phyloP scores from a whole-genome alignment of 768 basidiomycete species.

The Boletus tylopilopsis region DNA sequence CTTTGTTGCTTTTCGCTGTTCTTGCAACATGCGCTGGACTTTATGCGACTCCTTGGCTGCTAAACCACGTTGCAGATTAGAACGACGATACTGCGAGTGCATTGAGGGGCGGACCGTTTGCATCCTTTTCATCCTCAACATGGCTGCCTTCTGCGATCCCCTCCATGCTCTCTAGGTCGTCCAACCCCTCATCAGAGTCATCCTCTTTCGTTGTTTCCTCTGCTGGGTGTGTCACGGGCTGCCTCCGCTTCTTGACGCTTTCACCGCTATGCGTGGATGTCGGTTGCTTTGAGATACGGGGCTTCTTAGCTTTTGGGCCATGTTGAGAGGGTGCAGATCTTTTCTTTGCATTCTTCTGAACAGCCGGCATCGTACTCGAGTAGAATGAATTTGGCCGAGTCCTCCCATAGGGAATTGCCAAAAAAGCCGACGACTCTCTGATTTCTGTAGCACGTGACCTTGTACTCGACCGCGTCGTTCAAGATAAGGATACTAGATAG shows the following conservation, averaged over 20 bases:
- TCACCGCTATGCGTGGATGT: slow-evolving; percentile 24
- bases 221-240: slow-evolving; percentile 48
- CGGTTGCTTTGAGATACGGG: slow-evolving; percentile 37
- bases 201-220: slow-evolving; percentile 33
- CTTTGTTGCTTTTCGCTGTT: slow-evolving; percentile 72
- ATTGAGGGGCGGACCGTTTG: slow-evolving; percentile 47
- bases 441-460: slow-evolving; percentile 20
- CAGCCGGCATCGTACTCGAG: slow-evolving; percentile 36
- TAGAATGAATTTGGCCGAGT: not conserved
- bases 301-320: slow-evolving; percentile 52
- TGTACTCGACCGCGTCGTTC: not conserved
- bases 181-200: slow-evolving; percentile 36
- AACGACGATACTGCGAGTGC: not conserved
- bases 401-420: too few relatives aligned
- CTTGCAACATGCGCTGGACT: slow-evolving; percentile 60
- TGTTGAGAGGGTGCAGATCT: slow-evolving; percentile 44
- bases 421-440: not conserved
- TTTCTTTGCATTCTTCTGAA: slow-evolving; percentile 46
- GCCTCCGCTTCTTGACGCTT: slow-evolving; percentile 53
- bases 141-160: slow-evolving; percentile 16
- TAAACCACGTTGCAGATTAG: slow-evolving; percentile 24
- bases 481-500: too few relatives aligned
- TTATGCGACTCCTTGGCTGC: slow-evolving; percentile 69
- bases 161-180: slow-evolving; percentile 30
- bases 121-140: slow-evolving; percentile 31